These are phyloP conservation scores for Solanum medicagineum DNA, from an alignment of 257 asterid species.

Conservation along the genomic window DNA sequence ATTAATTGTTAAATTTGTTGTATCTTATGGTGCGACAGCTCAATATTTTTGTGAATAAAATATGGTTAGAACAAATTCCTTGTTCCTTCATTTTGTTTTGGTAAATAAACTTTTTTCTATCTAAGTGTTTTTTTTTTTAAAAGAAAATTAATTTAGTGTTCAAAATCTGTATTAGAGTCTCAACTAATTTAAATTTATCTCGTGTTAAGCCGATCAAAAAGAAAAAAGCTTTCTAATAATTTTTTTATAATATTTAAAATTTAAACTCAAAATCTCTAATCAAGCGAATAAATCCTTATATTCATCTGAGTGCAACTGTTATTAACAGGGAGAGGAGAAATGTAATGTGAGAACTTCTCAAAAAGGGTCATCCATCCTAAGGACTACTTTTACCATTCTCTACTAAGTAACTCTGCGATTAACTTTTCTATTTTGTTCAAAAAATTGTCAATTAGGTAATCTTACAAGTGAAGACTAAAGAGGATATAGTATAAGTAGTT, in stretches of 20 bases:
- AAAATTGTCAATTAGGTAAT: neutral
- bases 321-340: neutral
- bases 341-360: neutral
- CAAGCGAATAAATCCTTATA: neutral
- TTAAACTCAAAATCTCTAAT: neutral
- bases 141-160: neutral
- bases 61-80: neutral
- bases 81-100: neutral
- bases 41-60: neutral
- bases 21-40: neutral
- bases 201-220: neutral
- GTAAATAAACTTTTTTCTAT: neutral
- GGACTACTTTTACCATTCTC: neutral
- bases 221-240: accelerated
- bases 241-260: neutral
- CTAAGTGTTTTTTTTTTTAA: neutral
- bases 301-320: neutral
- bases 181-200: neutral
- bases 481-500: neutral
- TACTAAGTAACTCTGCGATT: neutral
- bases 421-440: neutral
- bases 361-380: neutral
- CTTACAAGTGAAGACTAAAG: neutral
- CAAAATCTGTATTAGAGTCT: accelerated
- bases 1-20: neutral